Percentiles rank a stretch among this genome's conserved stretches.
Evolutionary conservation across 169 alveolate genomes (phyloP).

Genomic region (Plasmodium berghei): DNA sequence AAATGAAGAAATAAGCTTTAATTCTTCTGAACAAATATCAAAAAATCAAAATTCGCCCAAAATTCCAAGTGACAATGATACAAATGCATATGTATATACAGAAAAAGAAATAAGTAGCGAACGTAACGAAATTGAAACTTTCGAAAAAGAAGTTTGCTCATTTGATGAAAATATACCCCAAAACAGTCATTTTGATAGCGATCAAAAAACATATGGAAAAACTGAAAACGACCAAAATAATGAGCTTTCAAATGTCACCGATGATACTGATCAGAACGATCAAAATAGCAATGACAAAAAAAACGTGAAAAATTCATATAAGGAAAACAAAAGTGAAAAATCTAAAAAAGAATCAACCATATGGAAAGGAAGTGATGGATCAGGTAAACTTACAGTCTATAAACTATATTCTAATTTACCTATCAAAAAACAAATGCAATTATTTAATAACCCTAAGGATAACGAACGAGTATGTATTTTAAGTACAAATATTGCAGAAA

Average conservation of each 20-base stretch:
- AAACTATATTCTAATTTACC: conserved; percentile 91
- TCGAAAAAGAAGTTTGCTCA: no score
- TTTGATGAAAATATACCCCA: no score
- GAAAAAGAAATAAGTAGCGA: no score
- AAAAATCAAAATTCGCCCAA: conserved; percentile 3
- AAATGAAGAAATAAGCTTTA: conserved; percentile 27
- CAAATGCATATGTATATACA: no score
- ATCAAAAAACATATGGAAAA: no score
- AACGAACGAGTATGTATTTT: conserved; percentile 95
- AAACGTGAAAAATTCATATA: conserved; percentile 60
- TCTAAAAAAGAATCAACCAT: conserved; percentile 56
- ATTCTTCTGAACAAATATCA: conserved; percentile 8
- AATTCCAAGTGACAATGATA: no score
- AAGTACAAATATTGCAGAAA: conserved; percentile 99
- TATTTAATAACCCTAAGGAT: conserved; percentile 90
- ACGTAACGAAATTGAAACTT: no score
- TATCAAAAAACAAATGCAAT: conserved; percentile 80
- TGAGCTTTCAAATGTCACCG: not conserved
- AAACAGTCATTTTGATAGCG: no score
- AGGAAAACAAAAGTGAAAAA: conserved; percentile 43
- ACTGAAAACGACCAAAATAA: no score
- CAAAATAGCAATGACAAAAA: conserved; percentile 9
- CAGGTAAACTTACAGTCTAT: conserved; percentile 82
- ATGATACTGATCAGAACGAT: not conserved
- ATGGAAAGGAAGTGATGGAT: conserved; percentile 86